Percentiles rank a stretch among this genome's conserved stretches.
Evolutionary conservation across 1,284 basidiomycete genomes (phyloP).

Genomic region (Malassezia furfur): DNA sequence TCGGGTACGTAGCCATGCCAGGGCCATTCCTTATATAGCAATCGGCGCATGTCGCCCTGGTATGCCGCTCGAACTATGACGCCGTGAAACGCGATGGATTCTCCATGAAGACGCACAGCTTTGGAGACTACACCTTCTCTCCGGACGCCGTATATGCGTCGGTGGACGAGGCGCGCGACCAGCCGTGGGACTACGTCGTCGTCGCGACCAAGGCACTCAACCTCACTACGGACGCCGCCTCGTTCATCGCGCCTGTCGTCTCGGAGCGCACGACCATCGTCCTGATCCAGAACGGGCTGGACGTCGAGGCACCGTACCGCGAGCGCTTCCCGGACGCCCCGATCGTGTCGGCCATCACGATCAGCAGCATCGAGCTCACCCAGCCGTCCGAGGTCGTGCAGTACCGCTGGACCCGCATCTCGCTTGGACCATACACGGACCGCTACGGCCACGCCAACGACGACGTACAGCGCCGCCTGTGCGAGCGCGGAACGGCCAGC

Average conservation of each 20-base stretch:
- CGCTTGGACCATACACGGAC: slow-evolving; percentile 49
- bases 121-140: slow-evolving; percentile 49
- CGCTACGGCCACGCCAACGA: slow-evolving; percentile 21
- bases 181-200: slow-evolving; percentile 49
- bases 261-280: slow-evolving; percentile 39
- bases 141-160: slow-evolving; percentile 48
- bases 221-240: slow-evolving; percentile 41
- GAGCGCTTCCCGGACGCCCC: slow-evolving; percentile 42
- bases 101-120: slow-evolving; percentile 47
- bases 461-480: slow-evolving; percentile 12
- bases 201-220: slow-evolving; percentile 51
- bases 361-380: slow-evolving; percentile 50
- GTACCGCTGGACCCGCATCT: slow-evolving; percentile 51
- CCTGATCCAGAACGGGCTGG: slow-evolving; percentile 52
- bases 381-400: slow-evolving; percentile 48
- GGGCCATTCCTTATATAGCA: neutral
- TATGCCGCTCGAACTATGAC: slow-evolving; percentile 51
- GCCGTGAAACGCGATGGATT: slow-evolving; percentile 47
- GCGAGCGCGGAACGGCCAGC: slow-evolving; percentile 10
- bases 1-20: neutral
- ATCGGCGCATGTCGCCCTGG: slow-evolving; percentile 48
- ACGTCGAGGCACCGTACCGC: slow-evolving; percentile 50
- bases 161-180: slow-evolving; percentile 25
- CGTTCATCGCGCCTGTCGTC: slow-evolving; percentile 43
- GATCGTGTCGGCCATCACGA: slow-evolving; percentile 50